Base-by-base conservation (phyloP, 1,139 yeast species). In the Diutina ranongensis region DNA sequence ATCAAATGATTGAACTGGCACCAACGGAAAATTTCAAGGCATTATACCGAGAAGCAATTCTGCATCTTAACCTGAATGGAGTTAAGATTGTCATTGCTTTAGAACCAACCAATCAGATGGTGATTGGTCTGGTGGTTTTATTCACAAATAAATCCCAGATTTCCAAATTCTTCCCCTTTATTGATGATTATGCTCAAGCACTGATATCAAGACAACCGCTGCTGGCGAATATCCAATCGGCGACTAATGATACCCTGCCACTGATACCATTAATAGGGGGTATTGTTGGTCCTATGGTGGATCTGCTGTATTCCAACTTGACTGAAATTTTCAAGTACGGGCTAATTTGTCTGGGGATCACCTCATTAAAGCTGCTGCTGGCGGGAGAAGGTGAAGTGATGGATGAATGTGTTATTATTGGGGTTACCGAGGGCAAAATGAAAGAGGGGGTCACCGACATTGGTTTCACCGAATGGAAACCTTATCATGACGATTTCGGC, bases 291-390 rank as follows among this genome's bases (percentile, higher is more conserved):
- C 71, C 80, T 1, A 66, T 78, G 18, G 72, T 76, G 32, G 81
- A 77, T 52, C 77, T 77, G 19, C 67, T 69, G 49, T 78, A 76
- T 57, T 67, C 75, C 21, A 76, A 74, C 49, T 65, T 77, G 53
- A 70, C 76, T 3, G 78, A 74, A 46, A 76, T 76, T 4, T 74
- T 78, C 57, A 73, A 71, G 47, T 65, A 72, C 50, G 84, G 83
- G 2, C 65, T 78, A 47, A 71, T 78, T 7, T 76, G 82, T 51
- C 73, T 82, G 49, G 82, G 77, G 3, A 73, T 78, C 34, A 72
- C 80, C 4, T 73, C 69, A 51, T 64, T 76, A 49, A 75, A 62
- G 60, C 44, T 57, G 59, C 47, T 58, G 55, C 57, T 56, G 8
- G 55, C 56, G 12, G 41, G 45, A 31, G 49, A 50, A 8, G 53